Conservation (phyloP, 2,329 filamentous ascomycete genomes). For the Aspergillus sp. region DNA sequence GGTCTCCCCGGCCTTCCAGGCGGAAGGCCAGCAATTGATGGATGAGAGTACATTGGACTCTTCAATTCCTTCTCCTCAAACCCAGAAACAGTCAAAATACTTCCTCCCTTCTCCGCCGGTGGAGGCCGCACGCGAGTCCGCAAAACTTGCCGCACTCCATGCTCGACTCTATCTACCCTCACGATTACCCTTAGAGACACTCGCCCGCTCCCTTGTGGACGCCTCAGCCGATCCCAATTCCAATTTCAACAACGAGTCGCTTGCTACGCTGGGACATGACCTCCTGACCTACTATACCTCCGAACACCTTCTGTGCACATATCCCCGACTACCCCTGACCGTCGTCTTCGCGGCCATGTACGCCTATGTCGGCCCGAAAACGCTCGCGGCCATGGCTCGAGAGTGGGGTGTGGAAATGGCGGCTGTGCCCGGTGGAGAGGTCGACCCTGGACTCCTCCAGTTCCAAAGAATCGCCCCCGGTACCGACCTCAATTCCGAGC, state of each 20-base stretch:
- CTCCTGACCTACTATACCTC: constrained; percentile 85
- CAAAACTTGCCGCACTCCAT: constrained; percentile 90
- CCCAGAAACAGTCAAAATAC: constrained; percentile 34
- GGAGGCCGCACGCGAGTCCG: constrained; percentile 65
- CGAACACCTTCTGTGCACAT: constrained; percentile 84
- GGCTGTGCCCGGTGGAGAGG: constrained; percentile 82
- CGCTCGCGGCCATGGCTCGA: constrained; percentile 68
- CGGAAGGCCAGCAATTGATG: constrained; percentile 24
- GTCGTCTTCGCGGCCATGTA: constrained; percentile 83
- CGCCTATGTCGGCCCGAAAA: constrained; percentile 74
- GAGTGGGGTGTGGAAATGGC: constrained; percentile 92
- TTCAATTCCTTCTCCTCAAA: constrained; percentile 21
- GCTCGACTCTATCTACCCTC: constrained; percentile 79
- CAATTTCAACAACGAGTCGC: constrained; percentile 82
- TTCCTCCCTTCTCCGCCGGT: constrained; percentile 69
- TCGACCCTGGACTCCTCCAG: constrained; percentile 87
- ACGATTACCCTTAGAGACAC: constrained; percentile 78
- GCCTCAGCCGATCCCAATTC: constrained; percentile 75
- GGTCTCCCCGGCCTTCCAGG: constrained; percentile 27
- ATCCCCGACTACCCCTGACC: constrained; percentile 85
- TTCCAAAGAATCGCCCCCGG: constrained; percentile 57
- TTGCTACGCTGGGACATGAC: constrained; percentile 76
- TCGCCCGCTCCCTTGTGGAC: constrained; percentile 83
- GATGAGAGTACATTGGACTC: constrained; percentile 23
- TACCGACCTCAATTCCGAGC: constrained; percentile 36